Base-by-base conservation (phyloP, 2,329 filamentous ascomycete species). In the Aspergillus pseudotamarii region DNA sequence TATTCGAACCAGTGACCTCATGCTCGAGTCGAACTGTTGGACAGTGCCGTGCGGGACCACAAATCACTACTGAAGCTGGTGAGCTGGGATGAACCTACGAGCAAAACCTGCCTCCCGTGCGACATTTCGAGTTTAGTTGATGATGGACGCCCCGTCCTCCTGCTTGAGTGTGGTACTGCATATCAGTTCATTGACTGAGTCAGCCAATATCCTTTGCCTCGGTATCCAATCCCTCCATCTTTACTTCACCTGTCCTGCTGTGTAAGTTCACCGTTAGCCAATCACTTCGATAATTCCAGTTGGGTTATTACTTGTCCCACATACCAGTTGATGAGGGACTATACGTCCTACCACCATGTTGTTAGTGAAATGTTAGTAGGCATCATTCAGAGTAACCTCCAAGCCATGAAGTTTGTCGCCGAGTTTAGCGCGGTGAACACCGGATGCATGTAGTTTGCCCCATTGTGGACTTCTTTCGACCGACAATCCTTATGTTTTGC, bases 401-500 rank as follows among this genome's bases (percentile, higher is more conserved):
- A 36, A 26, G 16, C 19, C 23, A 38, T 26, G 10, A 28, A 51
- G 26, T 12, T 51, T 34, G 34, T 19, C 14, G 30, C 51, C 51
- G 51, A 55, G 51, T 10, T 55, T 55, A 55, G 51, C 51, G 51
- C 51, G 32, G 30, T 38, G 32, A 26, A n/a, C 51, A 38, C 11
- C 32, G 34, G n/a, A 32, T 51, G 48, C 19, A 32, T 9, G 57
- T 46, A 46, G 30, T 34, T 34, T 54, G 50, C 50, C 19, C 45
- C 46, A 59, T 59, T 59, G 57, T 59, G 46, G 32, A 38, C 34
- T 38, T 54, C 50, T 54, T 48, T 59, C 28, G 46, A 34, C 34
- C 57, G 48, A 53, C 57, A 59, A 53, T 59, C 57, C 46, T 38
- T 32, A 59, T 59, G 30, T 59, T 8, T 59, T 55, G 30, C 51